Evolutionary conservation across 2,329 filamentous ascomycete species (phyloP).

Genomic region (Geosmithia flava): DNA sequence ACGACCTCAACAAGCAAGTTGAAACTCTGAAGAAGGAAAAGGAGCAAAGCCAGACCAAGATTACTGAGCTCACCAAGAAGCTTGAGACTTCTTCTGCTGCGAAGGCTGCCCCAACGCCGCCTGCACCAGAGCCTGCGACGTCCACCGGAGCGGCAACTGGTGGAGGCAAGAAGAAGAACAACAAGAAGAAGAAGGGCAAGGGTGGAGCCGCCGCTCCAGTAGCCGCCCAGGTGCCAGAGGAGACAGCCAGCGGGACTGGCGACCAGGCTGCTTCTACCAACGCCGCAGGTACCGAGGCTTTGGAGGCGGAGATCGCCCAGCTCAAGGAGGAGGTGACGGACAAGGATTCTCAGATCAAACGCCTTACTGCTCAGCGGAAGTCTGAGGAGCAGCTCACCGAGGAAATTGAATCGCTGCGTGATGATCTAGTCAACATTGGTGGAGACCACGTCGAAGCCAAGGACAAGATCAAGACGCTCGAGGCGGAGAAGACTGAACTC

Average conservation of each 20-base stretch:
- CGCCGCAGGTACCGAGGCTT: slow-evolving; percentile 16
- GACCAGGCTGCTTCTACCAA: slow-evolving; percentile 19
- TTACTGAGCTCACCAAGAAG: slow-evolving; percentile 29
- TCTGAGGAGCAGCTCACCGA: slow-evolving; percentile 71
- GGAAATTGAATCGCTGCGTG: slow-evolving; percentile 73
- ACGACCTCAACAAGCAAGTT: slow-evolving; percentile 23
- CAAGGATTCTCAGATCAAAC: slow-evolving; percentile 63
- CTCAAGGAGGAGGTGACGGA: slow-evolving; percentile 42
- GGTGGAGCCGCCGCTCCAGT: slow-evolving; percentile 37
- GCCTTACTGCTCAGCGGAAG: slow-evolving; percentile 55
- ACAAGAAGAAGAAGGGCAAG: slow-evolving; percentile 87
- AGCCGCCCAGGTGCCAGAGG: slow-evolving; percentile 16
- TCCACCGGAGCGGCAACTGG: slow-evolving; percentile 10
- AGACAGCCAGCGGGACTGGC: slow-evolving; percentile 22
- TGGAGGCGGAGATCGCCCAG: slow-evolving; percentile 35
- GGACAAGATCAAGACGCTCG: slow-evolving; percentile 59
- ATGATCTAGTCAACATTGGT: slow-evolving; percentile 67
- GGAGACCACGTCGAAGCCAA: slow-evolving; percentile 77
- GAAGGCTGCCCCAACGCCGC: slow-evolving; percentile 7
- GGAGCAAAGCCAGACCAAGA: slow-evolving; percentile 15
- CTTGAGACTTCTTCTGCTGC: slow-evolving; percentile 18
- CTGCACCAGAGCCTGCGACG: slow-evolving; percentile 10
- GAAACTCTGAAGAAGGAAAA: slow-evolving; percentile 19
- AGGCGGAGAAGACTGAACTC: slow-evolving; percentile 54
- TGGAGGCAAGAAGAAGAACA: slow-evolving; percentile 43